Percentiles rank a stretch among this genome's conserved stretches.
phyloP scores from a whole-genome alignment of 1,139 yeast species.

The Pichia sp. region DNA sequence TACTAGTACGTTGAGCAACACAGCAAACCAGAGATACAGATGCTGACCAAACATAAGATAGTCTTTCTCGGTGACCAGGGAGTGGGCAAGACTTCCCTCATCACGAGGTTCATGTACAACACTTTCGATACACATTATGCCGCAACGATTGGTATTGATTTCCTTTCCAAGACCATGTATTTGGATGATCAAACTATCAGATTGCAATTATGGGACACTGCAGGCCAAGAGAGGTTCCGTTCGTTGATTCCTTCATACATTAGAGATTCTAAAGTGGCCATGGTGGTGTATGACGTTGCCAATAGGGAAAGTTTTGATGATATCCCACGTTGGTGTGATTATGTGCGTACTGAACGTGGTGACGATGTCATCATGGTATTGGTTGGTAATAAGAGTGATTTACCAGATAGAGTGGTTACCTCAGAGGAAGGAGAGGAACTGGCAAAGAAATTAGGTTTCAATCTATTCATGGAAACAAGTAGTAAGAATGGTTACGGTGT shows the following conservation, averaged over 20 bases:
- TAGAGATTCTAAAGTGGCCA: conserved; percentile 95
- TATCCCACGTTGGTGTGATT: conserved; percentile 78
- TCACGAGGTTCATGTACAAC: conserved; percentile 96
- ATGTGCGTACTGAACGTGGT: conserved; percentile 70
- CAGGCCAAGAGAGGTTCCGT: conserved; percentile 76
- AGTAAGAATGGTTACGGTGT: conserved; percentile 95
- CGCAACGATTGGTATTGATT: conserved; percentile 96
- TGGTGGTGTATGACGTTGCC: conserved; percentile 90
- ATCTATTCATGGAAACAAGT: conserved; percentile 84
- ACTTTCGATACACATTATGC: conserved; percentile 95
- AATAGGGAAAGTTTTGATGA: conserved; percentile 73
- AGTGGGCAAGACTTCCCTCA: conserved; percentile 91
- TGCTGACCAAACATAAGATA: conserved; percentile 71
- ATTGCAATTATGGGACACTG: conserved; percentile 70
- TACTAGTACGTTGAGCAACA: too few relatives aligned
- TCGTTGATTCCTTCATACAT: conserved; percentile 92
- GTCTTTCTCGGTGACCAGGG: conserved; percentile 98
- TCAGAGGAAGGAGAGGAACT: conserved; percentile 73
- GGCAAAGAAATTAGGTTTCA: conserved; percentile 71
- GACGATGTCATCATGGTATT: conserved; percentile 60
- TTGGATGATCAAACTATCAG: conserved; percentile 62
- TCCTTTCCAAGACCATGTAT: conserved; percentile 81
- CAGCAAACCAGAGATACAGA: too few relatives aligned
- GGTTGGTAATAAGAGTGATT: conserved; percentile 79
- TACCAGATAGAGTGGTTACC: conserved; percentile 67